Base-by-base conservation (phyloP, 768 basidiomycete genomes). In the Boletus reticulatus region DNA sequence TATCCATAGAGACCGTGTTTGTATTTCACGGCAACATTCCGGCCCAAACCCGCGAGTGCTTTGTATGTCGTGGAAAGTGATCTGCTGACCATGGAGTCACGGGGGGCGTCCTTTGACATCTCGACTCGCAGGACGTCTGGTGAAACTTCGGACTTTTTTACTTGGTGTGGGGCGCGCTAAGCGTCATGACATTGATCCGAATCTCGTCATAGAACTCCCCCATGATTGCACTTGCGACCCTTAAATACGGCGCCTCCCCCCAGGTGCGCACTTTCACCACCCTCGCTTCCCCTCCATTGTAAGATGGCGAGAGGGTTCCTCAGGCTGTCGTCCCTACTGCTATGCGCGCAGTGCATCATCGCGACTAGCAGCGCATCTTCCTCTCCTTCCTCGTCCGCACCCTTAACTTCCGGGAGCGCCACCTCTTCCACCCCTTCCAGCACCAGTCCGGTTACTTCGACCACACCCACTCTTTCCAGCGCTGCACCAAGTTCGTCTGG, bases 231-330 rank as follows among this genome's bases (percentile, higher is more conserved):
- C 2, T 36, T 20, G 1, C 3, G 14, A 48, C 31, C 43, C 31
- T 50, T 61, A 62, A 58, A 62, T 51, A 51, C 29, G 14, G 22
- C 5, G 0, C 12, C 29, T 27, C 29, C 20, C 7, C 17, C 24
- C 9, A 14, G 20, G 19, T 29, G 29, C 19, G 29, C 31, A 20
- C 8, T 38, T 50, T 7, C 12, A 48, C 41, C 19, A n/a, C n/a
- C n/a, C 16, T 13, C 48, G 19, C 46, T 34, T 47, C 4, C n/a
- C 5, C 45, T 4, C 31, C 53, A 20, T 6, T 12, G 22, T 36
- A 38, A 51, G 59, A 72, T 69, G 70, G 57, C 27, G 27, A 51
- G n/a, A 10, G 60, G n/a, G 9, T 14, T 57, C 11, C 43, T 56
- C 47, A 34, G 42, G 19, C 24, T 66, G 41, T 57, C 46, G 19